Base-by-base conservation (phyloP, 192 early-diverging fungal genomes). In the Funneliformis geosporum region DNA sequence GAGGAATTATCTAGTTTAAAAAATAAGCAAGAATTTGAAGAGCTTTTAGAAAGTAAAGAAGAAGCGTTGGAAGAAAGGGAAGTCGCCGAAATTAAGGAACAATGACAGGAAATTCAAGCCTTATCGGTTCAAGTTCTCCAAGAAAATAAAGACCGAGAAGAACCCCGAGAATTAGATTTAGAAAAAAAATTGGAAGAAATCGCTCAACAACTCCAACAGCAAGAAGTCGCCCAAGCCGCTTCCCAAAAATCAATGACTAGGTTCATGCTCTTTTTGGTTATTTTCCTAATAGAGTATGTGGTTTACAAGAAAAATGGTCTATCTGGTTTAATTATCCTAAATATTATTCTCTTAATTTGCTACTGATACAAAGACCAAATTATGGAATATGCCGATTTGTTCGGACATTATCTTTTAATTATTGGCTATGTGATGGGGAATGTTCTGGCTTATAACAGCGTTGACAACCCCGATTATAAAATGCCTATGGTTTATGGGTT, bases 281-380 rank as follows among this genome's bases (percentile, higher is more conserved):
- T 73, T 43, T 73, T 73, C 72, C 7, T 73, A 47, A 25, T 73
- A 25, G 72, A 73, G n/a, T 73, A 73, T 47, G n/a, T 73, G 0
- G 72, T 73, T 73, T 73, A 73, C 59, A 73, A 73, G 59, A 73
- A 21, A 9, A 73, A 73, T 50, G 72, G 72, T 6, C 21, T 73
- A 59, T 21, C 72, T 0, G 72, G 72, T 0, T 25, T 73, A 55
- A 21, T 73, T 0, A 0, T 73, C 8, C 8, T 73, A 25, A 73
- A 73, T 55, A 16, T 73, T 1, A 47, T 73, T 18, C 33, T 73
- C 18, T 9, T n/a, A 25, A 12, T 73, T 9, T n/a, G 16, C 47
- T 73, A 73, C 43, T 55, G 43, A 9, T 18, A 55, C 6, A 43
- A 50, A 46, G 71, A 73, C 1, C 4, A 5, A 18, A 25, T 73